These are phyloP conservation scores for Phytopythium delawarense DNA, from an alignment of 352 stramenopile genomes.

Conservation along the genomic window DNA sequence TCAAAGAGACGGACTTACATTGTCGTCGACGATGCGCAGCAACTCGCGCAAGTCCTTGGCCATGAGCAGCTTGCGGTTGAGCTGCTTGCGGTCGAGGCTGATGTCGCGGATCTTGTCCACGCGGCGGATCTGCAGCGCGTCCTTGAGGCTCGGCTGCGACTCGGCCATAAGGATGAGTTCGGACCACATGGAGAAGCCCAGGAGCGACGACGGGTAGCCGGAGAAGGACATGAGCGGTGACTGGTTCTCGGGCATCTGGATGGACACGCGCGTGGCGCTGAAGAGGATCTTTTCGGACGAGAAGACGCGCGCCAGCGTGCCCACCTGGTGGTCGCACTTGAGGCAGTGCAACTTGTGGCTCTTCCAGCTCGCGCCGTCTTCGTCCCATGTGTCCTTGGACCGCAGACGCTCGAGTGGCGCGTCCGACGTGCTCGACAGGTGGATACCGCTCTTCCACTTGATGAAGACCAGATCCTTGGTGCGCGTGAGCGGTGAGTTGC, in stretches of 20 bases:
- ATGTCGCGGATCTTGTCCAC: constrained; percentile 62
- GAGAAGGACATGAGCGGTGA: constrained; percentile 70
- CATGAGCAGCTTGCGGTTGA: constrained; percentile 65
- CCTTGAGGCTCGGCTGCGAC: constrained; percentile 62
- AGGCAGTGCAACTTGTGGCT: constrained; percentile 68
- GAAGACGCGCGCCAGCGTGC: constrained; percentile 55
- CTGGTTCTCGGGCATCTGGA: constrained; percentile 68
- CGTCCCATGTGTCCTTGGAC: constrained; percentile 32
- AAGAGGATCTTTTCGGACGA: constrained; percentile 73
- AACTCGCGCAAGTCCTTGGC: constrained; percentile 56
- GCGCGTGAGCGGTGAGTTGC: constrained; percentile 49
- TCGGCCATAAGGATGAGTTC: constrained; percentile 76
- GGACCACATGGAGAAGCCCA: constrained; percentile 75
- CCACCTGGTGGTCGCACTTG: constrained; percentile 56
- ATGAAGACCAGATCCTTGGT: constrained; percentile 75
- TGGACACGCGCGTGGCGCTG: constrained; percentile 53
- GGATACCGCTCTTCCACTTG: constrained; percentile 71
- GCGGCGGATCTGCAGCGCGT: constrained; percentile 55
- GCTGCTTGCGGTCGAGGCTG: constrained; percentile 36
- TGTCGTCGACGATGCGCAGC: constrained; percentile 56
- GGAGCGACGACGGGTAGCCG: constrained; percentile 65
- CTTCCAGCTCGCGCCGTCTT: constrained; percentile 38
- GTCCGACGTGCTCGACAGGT: constrained; percentile 65
- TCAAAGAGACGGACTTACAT: constrained; percentile 25
- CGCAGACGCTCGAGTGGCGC: constrained; percentile 53